Conservation (phyloP, 768 basidiomycete genomes). For the Hydnum rufescens region DNA sequence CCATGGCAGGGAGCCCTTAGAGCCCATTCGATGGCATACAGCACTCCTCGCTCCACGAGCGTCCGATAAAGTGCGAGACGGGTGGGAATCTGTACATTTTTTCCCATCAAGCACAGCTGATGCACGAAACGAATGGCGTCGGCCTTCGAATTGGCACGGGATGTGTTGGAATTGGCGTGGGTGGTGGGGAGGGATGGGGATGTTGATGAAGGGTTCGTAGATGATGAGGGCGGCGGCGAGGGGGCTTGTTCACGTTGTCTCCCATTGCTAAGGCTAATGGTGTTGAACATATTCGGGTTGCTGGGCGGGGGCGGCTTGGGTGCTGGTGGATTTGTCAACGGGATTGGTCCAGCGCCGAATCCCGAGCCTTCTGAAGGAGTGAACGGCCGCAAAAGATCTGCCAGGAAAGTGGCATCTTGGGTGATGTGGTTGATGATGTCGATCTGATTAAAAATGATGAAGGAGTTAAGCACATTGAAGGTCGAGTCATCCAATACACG, state of each 20-base stretch:
- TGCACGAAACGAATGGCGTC: conserved; percentile 79
- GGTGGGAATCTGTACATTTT: conserved; percentile 80
- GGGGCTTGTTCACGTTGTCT: background rate
- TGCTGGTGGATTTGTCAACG: no score
- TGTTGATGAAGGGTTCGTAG: background rate
- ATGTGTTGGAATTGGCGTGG: background rate
- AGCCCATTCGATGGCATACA: conserved; percentile 88
- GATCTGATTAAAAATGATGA: conserved; percentile 97
- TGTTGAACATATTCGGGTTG: no score
- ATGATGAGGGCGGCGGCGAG: background rate
- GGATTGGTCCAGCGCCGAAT: no score
- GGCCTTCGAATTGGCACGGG: conserved; percentile 23
- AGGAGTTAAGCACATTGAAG: conserved; percentile 90
- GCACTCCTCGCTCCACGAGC: conserved; percentile 70
- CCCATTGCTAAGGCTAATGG: background rate
- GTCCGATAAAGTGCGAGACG: conserved; percentile 72
- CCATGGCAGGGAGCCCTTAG: conserved; percentile 25
- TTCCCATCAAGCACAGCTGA: conserved; percentile 86
- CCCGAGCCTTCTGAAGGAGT: conserved; percentile 17
- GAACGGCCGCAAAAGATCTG: conserved; percentile 57
- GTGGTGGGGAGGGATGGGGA: background rate
- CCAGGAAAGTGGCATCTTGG: conserved; percentile 51
- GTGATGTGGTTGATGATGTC: conserved; percentile 90
- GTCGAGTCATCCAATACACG: conserved; percentile 90
- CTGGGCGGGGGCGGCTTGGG: background rate